Conservation (phyloP, 305 asterid species). For the Fraxinus latifolia region DNA sequence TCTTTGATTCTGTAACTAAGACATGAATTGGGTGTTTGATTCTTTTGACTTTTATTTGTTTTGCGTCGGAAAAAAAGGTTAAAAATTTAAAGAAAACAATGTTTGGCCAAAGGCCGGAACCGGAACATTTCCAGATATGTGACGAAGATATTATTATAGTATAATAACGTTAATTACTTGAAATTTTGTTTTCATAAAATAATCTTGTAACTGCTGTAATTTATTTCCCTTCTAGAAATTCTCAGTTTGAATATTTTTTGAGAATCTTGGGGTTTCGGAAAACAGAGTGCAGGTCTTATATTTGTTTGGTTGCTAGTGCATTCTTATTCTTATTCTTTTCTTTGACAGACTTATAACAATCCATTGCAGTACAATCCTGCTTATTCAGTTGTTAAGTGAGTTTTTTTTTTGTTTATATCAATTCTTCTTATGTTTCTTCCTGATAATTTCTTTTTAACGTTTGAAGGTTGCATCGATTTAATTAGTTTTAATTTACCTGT, state of each 20-base stretch:
- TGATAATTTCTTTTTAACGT: neutral
- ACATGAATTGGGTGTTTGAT: neutral
- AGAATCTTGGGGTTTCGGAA: neutral
- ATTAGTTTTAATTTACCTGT: neutral
- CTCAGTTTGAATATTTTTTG: neutral
- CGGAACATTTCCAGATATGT: neutral
- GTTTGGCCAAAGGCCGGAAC: neutral
- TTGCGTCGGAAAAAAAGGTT: neutral
- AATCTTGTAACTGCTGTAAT: neutral
- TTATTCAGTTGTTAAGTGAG: constrained; percentile 75
- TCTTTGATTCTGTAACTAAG: neutral
- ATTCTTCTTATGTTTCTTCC: neutral
- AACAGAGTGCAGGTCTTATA: neutral
- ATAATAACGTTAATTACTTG: neutral
- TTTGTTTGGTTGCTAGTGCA: neutral
- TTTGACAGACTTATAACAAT: constrained; percentile 61
- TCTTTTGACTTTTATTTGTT: neutral
- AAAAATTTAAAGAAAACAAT: neutral
- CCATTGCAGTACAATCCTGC: constrained; percentile 86
- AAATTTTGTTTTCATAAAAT: neutral
- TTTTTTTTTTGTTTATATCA: neutral
- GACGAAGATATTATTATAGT: neutral
- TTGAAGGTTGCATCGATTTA: neutral
- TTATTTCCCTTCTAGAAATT: neutral
- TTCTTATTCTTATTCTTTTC: constrained; percentile 20